Base-by-base conservation (phyloP, 2,329 filamentous ascomycete species). In the Curvularia spicifera region DNA sequence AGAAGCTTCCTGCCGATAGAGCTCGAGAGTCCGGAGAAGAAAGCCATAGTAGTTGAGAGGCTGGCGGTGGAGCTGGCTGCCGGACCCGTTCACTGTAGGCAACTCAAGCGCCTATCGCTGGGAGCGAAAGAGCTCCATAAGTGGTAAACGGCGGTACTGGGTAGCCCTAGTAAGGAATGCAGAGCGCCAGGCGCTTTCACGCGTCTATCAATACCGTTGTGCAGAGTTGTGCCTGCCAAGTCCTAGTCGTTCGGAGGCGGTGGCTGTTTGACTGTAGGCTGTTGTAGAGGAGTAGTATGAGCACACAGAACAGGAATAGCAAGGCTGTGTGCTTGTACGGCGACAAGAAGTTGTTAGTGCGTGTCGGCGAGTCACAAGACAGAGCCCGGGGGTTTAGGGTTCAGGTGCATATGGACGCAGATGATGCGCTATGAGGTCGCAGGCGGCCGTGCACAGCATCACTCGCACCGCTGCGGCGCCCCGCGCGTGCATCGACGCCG, bases 1-100 rank as follows among this genome's bases (percentile, higher is more conserved):
- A 98, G 85, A 70, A 98, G 84, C 76, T 90, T 88, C 84, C 95
- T 96, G 80, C 93, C 91, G 82, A 96, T 81, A 67, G 83, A 91
- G 67, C 87, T 91, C 63, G 92, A 88, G 71, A 95, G 85, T 74
- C 91, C 67, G 24, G 71, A 69, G 85, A 88, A 70, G 64, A 76
- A 77, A 53, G 89, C 87, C 90, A 93, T 93, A 76, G 67, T 73
- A 54, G 40, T 60, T 55, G 60, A 37, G 52, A 39, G 31, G 56
- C 33, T 57, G 57, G 60, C 56, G 60, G 49, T 59, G 58, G 24
- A 56, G 52, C 40, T 51, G 52, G 52, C 40, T 51, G 52, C 48
- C 26, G 29, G 48, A 46, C 44, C 37, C 35, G 56, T 44, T 60
- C 59, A 52, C 53, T 59, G 64, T 56, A 62, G 65, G 70, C 65